Evolutionary conservation across 2,329 filamentous ascomycete species (phyloP).

Genomic region (Metarhizium guizhouense): DNA sequence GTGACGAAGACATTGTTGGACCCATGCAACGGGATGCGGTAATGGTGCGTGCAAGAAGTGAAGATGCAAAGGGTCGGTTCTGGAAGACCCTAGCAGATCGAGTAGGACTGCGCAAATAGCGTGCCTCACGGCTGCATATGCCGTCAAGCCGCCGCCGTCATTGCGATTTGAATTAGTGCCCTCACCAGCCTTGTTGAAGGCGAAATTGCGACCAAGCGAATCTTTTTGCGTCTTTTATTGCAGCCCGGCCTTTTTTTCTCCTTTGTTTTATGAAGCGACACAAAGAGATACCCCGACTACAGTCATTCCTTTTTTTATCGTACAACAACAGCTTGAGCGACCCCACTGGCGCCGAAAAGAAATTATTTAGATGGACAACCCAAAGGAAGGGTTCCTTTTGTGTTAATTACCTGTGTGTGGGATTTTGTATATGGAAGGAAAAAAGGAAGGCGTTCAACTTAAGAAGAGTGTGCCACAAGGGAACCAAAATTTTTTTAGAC

Average conservation of each 20-base stretch:
- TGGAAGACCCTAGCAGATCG: slow-evolving; percentile 40
- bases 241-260: background rate
- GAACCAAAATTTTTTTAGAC: background rate
- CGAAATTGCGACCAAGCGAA: background rate
- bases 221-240: background rate
- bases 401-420: background rate
- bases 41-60: slow-evolving; percentile 38
- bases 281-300: slow-evolving; percentile 18
- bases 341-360: background rate
- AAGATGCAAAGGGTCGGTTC: slow-evolving; percentile 37
- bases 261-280: background rate
- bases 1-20: slow-evolving; percentile 87
- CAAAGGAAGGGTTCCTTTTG: background rate
- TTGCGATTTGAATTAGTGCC: background rate
- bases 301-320: slow-evolving; percentile 12
- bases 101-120: slow-evolving; percentile 22
- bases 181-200: background rate
- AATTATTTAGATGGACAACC: background rate
- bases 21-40: slow-evolving; percentile 65
- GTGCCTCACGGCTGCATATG: background rate
- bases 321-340: background rate
- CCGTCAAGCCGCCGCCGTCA: background rate
- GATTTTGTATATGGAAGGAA: background rate
- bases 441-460: background rate
- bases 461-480: background rate